Evolutionary conservation across 441 rosid species (phyloP), one percentile per base, ranked within the genome.

Genomic region (Erodium chrysanthum): DNA sequence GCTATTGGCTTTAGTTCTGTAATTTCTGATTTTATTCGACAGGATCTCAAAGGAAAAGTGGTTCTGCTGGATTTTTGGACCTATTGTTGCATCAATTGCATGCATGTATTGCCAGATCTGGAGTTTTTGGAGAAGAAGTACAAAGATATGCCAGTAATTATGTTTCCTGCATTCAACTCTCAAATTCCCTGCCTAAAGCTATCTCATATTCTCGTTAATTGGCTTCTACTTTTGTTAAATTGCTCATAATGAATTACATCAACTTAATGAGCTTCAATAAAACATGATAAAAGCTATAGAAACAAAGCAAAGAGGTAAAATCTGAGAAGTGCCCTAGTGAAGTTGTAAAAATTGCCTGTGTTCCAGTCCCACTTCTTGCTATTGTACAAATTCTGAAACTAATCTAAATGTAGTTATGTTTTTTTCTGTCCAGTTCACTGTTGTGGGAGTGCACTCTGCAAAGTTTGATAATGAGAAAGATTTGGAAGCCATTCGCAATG

Each of bases 381-480:
- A 60, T 60, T 60, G 46, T 25, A 61, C 35, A 46, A 29, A 27
- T n/a, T 46, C 7, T 70, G 37, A 31, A 61, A 25, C 56, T 12
- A 50, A 31, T 67, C 48, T 8, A 52, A 37, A n/a, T 65, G 31
- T 66, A 31, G 22, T 21, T 68, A 40, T 22, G 64, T 29, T 8
- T 65, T 48, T 12, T 74, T 63, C 70, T 70, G 54, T 60, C 66
- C 84, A 93, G 98, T 86, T 93, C 74, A 78, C 90, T 9, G 98
- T 94, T 75, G 88, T 94, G 52, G 97, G 98, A 75, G 98, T 94
- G 27, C 98, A 94, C 82, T 94, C 98, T n/a, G 98, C 97, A 17
- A 91, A 91, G 83, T 94, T 94, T 6, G 97, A 91, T 79, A 94
- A 94, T 75, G 97, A 91, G 82, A 93, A 91, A 78, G 98, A 94